phyloP scores from a whole-genome alignment of 495 filamentous ascomycete species.

The Aspergillus diversus region DNA sequence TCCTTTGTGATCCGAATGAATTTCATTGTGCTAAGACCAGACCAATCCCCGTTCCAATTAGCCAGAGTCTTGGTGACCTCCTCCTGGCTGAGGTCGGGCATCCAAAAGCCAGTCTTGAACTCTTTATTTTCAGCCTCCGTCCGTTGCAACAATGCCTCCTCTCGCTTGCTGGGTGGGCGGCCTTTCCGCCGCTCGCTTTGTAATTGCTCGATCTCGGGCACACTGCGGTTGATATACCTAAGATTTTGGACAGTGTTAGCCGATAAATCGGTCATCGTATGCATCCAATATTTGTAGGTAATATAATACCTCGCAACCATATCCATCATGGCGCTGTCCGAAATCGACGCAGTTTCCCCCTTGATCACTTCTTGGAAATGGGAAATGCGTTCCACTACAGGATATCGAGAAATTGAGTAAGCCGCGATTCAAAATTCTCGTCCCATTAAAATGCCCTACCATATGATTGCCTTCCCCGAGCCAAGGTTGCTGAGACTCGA shows the following conservation, averaged over 20 bases:
- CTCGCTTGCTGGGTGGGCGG: conserved; percentile 74
- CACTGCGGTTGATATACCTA: conserved; percentile 78
- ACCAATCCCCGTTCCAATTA: conserved; percentile 67
- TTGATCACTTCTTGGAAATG: conserved; percentile 70
- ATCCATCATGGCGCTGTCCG: conserved; percentile 59
- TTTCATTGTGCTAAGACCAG: conserved; percentile 58
- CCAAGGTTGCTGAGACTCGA: conserved; percentile 61
- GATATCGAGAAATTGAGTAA: conserved; percentile 1
- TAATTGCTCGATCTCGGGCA: conserved; percentile 72
- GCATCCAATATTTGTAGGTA: conserved; percentile 5
- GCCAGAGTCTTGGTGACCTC: conserved; percentile 56
- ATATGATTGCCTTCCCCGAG: conserved; percentile 69
- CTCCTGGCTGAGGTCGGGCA: conserved; percentile 62
- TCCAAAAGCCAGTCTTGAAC: conserved; percentile 79
- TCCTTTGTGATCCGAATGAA: conserved; percentile 64
- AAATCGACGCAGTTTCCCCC: conserved; percentile 57
- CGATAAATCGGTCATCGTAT: no score
- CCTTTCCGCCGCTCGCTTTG: conserved; percentile 80
- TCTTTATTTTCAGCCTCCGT: conserved; percentile 76
- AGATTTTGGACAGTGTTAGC: not conserved
- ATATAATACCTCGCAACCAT: conserved; percentile 62
- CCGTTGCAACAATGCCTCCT: conserved; percentile 75
- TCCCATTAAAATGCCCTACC: conserved; percentile 45
- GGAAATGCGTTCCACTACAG: conserved; percentile 67
- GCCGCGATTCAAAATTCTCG: not conserved